Evolutionary conservation across 1,284 basidiomycete species (phyloP).

Genomic region (Cutaneotrichosporon cavernicola): DNA sequence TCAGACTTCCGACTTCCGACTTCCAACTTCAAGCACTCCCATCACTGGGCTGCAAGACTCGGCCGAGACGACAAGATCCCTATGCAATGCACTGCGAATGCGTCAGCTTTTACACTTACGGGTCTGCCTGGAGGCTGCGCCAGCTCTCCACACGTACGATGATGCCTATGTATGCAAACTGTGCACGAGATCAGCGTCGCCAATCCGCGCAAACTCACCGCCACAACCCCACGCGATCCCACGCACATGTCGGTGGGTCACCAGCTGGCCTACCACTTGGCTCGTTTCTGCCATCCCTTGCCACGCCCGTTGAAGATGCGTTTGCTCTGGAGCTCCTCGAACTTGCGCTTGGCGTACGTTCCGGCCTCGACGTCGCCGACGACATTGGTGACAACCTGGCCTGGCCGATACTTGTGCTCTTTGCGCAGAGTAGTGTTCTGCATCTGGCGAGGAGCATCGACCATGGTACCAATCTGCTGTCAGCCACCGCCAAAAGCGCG

Average conservation of each 20-base stretch:
- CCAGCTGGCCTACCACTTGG: constrained; percentile 39
- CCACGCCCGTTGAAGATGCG: constrained; percentile 72
- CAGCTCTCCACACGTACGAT: constrained; percentile 23
- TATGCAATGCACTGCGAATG: constrained; percentile 29
- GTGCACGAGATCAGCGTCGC: constrained; percentile 13
- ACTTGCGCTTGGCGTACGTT: constrained; percentile 91
- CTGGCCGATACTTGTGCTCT: constrained; percentile 77
- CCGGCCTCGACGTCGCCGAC: constrained; percentile 82
- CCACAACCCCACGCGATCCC: not conserved
- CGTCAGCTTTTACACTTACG: constrained; percentile 15
- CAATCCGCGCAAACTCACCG: constrained; percentile 17
- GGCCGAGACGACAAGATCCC: not conserved
- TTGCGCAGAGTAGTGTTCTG: constrained; percentile 70
- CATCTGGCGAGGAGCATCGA: constrained; percentile 72
- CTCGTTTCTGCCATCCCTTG: constrained; percentile 68
- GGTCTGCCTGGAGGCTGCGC: not conserved
- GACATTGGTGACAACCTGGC: constrained; percentile 81
- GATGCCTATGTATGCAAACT: constrained; percentile 20
- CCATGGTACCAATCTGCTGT: constrained; percentile 77
- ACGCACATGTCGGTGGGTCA: not conserved
- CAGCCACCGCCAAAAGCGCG: not conserved
- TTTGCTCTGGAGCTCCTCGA: constrained; percentile 73
- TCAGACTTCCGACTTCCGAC: not conserved
- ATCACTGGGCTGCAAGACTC: not conserved
- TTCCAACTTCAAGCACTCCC: not conserved